A percentile compares a stretch with the other conserved stretches of the same genome.
phyloP scores from a whole-genome alignment of 2,329 filamentous ascomycete genomes.

The Colletotrichum shisoi region DNA sequence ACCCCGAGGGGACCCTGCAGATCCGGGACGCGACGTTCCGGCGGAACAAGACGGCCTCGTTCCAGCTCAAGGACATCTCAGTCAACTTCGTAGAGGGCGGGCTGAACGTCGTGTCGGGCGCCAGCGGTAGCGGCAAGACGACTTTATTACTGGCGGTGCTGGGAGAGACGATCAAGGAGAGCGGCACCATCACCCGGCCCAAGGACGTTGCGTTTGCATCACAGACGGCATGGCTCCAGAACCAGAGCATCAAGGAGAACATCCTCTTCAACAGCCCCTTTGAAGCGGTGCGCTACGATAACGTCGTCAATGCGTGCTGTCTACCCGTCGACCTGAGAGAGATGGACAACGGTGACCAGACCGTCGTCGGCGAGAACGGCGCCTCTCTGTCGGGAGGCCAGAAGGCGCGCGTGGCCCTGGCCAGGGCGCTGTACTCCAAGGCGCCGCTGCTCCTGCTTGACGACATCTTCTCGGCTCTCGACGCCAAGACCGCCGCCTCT shows the following conservation, averaged over 20 bases:
- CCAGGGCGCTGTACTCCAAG: constrained; percentile 65
- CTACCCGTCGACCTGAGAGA: constrained; percentile 60
- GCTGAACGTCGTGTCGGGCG: constrained; percentile 63
- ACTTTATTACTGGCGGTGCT: constrained; percentile 63
- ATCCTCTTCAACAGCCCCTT: constrained; percentile 62
- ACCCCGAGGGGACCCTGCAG: constrained; percentile 59
- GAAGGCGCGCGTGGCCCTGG: constrained; percentile 64
- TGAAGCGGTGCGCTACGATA: constrained; percentile 62
- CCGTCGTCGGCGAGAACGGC: constrained; percentile 63
- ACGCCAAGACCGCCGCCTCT: constrained; percentile 64
- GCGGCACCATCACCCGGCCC: constrained; percentile 58
- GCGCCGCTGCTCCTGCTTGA: constrained; percentile 64
- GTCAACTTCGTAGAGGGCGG: constrained; percentile 63
- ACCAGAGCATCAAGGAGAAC: constrained; percentile 63
- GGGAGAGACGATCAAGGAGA: constrained; percentile 62
- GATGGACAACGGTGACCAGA: constrained; percentile 60
- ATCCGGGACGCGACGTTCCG: constrained; percentile 59
- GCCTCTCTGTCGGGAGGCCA: constrained; percentile 65
- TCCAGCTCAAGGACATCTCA: constrained; percentile 58
- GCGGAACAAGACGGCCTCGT: constrained; percentile 59
- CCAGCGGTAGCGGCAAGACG: constrained; percentile 66
- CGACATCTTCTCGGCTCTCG: constrained; percentile 67
- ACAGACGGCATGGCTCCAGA: constrained; percentile 66
- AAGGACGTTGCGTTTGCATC: constrained; percentile 65
- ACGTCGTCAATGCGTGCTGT: constrained; percentile 64